Evolutionary conservation across 2,329 filamentous ascomycete species (phyloP), one percentile per base, ranked within the genome.

Genomic region (Arthroderma uncinatum): DNA sequence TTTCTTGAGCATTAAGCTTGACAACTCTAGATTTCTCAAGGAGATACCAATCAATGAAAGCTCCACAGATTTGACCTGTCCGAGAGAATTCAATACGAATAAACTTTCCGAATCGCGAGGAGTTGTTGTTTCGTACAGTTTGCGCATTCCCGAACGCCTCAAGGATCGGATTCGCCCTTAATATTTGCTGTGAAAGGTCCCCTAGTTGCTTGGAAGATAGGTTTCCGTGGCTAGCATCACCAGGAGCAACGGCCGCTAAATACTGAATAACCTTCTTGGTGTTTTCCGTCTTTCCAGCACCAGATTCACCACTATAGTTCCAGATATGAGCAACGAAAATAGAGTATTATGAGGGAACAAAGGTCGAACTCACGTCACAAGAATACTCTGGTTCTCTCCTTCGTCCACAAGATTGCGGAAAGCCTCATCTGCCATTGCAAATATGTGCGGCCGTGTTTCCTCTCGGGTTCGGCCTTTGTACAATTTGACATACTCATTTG

Each of bases 241-340:
- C 83, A 42, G 88, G 87, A 8, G 93, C 93, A 48, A 98, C 93
- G 1, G 93, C 90, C 12, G 93, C 93, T 44, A 98, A 82, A 68
- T 98, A 98, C 67, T 98, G 94, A 57, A 98, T 98, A 64, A 98
- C 93, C 71, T 98, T 98, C 70, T 98, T 98, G 14, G 93, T 98
- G 69, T 98, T 98, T 70, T 98, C 93, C 0, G 93, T 98, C 75
- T 98, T 98, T 64, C 93, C 93, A 34, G 93, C 93, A 68, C 93
- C 93, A 16, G 93, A 98, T 75, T 98, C 93, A 73, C 93, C 93
- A 2, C 78, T 80, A 56, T 53, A 33, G 30, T 19, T 23, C 7
- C 4, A 57, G 37, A 44, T 42, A 52, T 55, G 42, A 53, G 62
- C 64, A 42, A 62, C 48, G 52, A 60, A 48, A 25, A 39, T 10